Evolutionary conservation across 1,284 basidiomycete species (phyloP).

Genomic region (Tilletia horrida): DNA sequence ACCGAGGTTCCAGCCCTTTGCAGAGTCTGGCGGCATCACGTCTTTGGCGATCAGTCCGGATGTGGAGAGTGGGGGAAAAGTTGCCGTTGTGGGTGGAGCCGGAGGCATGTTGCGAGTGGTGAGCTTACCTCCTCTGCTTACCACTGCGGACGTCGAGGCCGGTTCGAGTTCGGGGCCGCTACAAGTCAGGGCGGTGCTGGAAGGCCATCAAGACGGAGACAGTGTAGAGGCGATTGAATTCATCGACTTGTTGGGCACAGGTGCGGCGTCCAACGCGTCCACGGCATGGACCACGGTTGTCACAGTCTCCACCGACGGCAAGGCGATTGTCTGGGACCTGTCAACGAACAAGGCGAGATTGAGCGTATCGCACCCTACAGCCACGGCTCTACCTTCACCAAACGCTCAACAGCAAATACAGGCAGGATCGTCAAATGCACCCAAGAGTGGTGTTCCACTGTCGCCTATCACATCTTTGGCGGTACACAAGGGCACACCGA

Average conservation of each 20-base stretch:
- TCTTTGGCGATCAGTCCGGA: conserved; percentile 74
- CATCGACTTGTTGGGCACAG: conserved; percentile 67
- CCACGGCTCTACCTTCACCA: conserved; percentile 13
- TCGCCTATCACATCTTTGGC: conserved; percentile 31
- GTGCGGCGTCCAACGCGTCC: conserved; percentile 58
- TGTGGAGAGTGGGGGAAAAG: conserved; percentile 31
- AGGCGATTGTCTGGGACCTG: conserved; percentile 89
- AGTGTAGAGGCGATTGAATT: conserved; percentile 86
- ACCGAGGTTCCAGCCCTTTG: conserved; percentile 41
- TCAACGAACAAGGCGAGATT: conserved; percentile 61
- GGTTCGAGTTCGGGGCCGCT: conserved; percentile 57
- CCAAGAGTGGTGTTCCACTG: background rate
- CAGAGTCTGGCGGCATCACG: conserved; percentile 72
- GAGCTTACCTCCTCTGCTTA: conserved; percentile 66
- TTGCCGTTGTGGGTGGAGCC: conserved; percentile 83
- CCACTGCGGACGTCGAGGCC: conserved; percentile 29
- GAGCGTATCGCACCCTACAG: conserved; percentile 9
- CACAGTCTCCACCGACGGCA: conserved; percentile 89
- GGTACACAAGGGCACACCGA: conserved; percentile 77
- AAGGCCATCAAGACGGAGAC: conserved; percentile 80
- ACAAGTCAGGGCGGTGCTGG: conserved; percentile 72
- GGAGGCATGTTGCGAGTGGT: conserved; percentile 79
- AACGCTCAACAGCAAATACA: background rate
- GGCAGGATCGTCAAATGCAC: too few relatives aligned
- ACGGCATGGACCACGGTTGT: conserved; percentile 64